Evolutionary conservation across 148 eudicot genomes (phyloP), one percentile per base, ranked within the genome.

Genomic region (Vaccinium corymbosum): DNA sequence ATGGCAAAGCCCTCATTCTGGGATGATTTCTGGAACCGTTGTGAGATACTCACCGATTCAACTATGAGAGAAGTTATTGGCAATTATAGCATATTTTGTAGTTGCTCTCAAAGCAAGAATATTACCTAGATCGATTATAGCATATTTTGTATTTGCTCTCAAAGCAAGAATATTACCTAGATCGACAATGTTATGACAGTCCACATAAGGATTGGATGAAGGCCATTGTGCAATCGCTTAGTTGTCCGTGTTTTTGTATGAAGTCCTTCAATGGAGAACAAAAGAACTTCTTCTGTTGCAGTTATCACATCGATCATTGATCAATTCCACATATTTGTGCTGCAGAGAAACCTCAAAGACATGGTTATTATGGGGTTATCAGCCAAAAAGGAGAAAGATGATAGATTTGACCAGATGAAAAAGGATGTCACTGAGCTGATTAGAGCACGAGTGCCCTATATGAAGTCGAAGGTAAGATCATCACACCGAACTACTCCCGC

Each of bases 351-450:
- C 87, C 86, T 97, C 70, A 94, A 92, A 83, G 82, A 88, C 84
- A 92, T 94, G 98, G 92, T 91, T 83, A 92, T 76, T 84, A 86
- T 88, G 90, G 93, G 97, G 57, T 84, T 94, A 89, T 91, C 98
- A 6, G 95, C 97, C 27, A 94, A 90, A 80, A 90, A 94, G 90
- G 98, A 97, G 91, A 97, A 92, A 89, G 94, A 94, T 90, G 95
- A 88, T 82, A 92, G 90, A 88, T 87, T 93, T 80, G 95, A 93
- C 85, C 93, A 85, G 86, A 91, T 88, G 86, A 97, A 95, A 85
- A 92, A 91, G 85, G 97, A 97, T 81, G 92, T 94, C 83, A 88
- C 91, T 68, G 98, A 97, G 82, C 90, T 94, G 96, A 89, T 95
- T 86, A 89, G 83, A 85, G 76, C 81, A 76, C 88, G 92, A 66